These are phyloP conservation scores for Pleoardoris graminearum DNA, from an alignment of 2,329 filamentous ascomycete species.

Conservation along the genomic window DNA sequence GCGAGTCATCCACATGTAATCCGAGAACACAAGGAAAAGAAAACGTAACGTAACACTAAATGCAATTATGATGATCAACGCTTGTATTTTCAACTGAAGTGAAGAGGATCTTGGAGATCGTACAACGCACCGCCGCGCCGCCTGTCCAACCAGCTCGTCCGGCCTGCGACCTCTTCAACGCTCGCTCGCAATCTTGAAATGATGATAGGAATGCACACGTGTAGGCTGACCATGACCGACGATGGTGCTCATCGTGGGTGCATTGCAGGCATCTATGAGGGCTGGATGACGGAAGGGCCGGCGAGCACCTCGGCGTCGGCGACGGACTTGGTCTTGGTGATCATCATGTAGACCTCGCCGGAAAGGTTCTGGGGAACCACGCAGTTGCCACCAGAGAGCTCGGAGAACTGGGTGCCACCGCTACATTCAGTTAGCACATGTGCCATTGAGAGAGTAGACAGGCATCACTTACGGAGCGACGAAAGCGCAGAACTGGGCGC, in stretches of 20 bases:
- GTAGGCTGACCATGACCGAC: constrained; percentile 7
- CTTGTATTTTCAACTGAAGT: constrained; percentile 43
- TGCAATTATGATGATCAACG: constrained; percentile 35
- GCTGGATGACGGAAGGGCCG: constrained; percentile 49
- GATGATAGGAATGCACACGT: constrained; percentile 2
- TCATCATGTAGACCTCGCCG: constrained; percentile 69
- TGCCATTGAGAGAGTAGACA: neutral
- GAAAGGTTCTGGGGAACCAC: constrained; percentile 63
- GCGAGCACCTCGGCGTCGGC: constrained; percentile 61
- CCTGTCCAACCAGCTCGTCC: constrained; percentile 6
- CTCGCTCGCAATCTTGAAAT: constrained; percentile 5
- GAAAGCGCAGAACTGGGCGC: constrained; percentile 67
- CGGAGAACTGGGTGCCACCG: constrained; percentile 54
- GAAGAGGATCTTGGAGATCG: constrained; percentile 25
- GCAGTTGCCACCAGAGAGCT: constrained; percentile 61
- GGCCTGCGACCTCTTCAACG: neutral
- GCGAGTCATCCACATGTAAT: constrained; percentile 6
- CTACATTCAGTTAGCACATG: constrained; percentile 30
- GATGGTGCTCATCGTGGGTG: too few relatives aligned
- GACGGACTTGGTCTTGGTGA: constrained; percentile 56
- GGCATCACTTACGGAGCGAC: constrained; percentile 58
- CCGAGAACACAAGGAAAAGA: neutral
- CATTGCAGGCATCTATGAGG: constrained; percentile 34
- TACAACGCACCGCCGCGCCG: constrained; percentile 23
- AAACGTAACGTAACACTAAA: constrained; percentile 16